phyloP scores from a whole-genome alignment of 2,329 filamentous ascomycete genomes.

The Aureobasidium lini region DNA sequence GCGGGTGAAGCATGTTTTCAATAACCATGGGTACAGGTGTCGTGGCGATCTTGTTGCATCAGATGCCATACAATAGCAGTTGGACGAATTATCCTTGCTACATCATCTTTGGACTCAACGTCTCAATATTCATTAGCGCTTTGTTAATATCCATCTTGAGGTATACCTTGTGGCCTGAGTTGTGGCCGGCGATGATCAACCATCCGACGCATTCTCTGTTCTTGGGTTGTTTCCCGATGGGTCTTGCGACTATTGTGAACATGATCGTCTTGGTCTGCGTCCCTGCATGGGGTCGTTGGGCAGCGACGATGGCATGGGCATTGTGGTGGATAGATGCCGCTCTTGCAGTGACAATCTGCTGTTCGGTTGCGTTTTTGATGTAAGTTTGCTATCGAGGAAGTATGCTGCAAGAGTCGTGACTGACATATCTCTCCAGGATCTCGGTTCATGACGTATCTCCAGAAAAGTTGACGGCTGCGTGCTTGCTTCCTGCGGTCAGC shows the following conservation, averaged over 20 bases:
- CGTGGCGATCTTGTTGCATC: conserved; percentile 54
- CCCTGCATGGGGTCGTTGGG: conserved; percentile 21
- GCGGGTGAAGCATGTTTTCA: conserved; percentile 21
- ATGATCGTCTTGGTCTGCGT: conserved; percentile 24
- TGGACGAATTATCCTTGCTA: conserved; percentile 55
- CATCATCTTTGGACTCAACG: conserved; percentile 54
- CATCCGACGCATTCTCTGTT: conserved; percentile 63
- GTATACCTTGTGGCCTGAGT: conserved; percentile 58
- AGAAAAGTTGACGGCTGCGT: conserved; percentile 54
- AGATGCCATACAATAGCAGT: conserved; percentile 51
- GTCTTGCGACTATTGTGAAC: conserved; percentile 25
- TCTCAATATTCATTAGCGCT: conserved; percentile 50
- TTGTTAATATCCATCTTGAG: conserved; percentile 49
- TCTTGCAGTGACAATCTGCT: conserved; percentile 16
- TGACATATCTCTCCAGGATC: conserved; percentile 23
- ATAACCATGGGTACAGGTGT: conserved; percentile 57
- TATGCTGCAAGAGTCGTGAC: neutral
- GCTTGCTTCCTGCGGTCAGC: conserved; percentile 59
- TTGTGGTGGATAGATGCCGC: conserved; percentile 21
- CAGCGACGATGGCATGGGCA: conserved; percentile 18
- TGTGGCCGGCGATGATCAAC: conserved; percentile 58
- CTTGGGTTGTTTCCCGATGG: conserved; percentile 39
- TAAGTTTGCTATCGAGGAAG: neutral
- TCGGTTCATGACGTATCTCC: conserved; percentile 26
- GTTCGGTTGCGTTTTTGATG: conserved; percentile 17